phyloP scores from a whole-genome alignment of 768 basidiomycete genomes.

The Mycena filopes region DNA sequence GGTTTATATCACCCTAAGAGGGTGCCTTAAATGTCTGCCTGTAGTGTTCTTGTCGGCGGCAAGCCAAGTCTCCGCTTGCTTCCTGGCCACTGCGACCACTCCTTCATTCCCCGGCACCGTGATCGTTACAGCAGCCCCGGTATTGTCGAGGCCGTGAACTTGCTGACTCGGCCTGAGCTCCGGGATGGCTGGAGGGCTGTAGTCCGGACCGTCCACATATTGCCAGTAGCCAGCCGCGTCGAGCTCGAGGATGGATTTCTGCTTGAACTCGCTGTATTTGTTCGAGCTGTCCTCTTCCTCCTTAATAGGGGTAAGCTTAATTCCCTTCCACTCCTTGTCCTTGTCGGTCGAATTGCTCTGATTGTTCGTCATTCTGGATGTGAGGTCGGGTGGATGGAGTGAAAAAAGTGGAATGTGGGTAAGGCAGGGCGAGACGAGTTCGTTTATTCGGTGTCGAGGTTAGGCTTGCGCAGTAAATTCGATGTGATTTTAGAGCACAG shows the following conservation, averaged over 20 bases:
- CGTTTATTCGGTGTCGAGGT: neutral
- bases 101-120: no score
- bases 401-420: no score
- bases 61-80: no score
- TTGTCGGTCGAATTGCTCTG: neutral
- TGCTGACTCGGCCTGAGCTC: no score
- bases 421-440: no score
- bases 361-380: neutral
- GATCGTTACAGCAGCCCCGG: no score
- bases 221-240: conserved; percentile 19
- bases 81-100: no score
- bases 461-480: neutral
- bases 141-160: no score
- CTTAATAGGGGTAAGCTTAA: conserved; percentile 21
- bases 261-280: conserved; percentile 25
- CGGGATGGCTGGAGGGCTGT: no score
- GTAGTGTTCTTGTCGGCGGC: no score
- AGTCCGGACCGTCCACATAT: conserved; percentile 16
- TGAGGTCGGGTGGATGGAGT: neutral
- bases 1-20: no score
- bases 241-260: conserved; percentile 14
- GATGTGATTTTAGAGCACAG: neutral
- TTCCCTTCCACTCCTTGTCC: conserved; percentile 17
- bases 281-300: conserved; percentile 11
- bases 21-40: no score